These are phyloP conservation scores for Naumovozyma castellii DNA, from an alignment of 805 yeast genomes.

Conservation along the genomic window DNA sequence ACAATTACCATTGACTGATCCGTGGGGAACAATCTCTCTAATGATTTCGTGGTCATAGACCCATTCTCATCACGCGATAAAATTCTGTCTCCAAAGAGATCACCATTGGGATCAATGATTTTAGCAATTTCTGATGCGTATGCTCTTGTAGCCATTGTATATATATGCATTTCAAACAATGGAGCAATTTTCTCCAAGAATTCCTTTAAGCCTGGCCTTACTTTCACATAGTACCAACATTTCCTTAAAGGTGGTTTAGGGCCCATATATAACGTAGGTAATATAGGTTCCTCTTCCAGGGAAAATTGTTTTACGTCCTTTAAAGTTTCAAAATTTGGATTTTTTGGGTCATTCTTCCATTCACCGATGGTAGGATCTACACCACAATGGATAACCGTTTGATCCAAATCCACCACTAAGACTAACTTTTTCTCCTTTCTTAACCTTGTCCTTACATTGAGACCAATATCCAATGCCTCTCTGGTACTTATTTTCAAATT, in stretches of 20 bases:
- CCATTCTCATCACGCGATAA: slow-evolving; percentile 93
- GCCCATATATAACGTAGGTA: slow-evolving; percentile 51
- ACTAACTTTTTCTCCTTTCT: slow-evolving; percentile 60
- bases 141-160: slow-evolving; percentile 95
- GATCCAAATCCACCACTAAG: slow-evolving; percentile 92
- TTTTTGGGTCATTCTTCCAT: slow-evolving; percentile 81
- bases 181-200: slow-evolving; percentile 58
- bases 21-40: slow-evolving; percentile 84
- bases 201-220: slow-evolving; percentile 75
- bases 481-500: slow-evolving; percentile 73
- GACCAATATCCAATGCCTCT: slow-evolving; percentile 83
- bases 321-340: slow-evolving; percentile 78
- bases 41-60: slow-evolving; percentile 76
- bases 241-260: slow-evolving; percentile 48
- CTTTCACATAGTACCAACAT: slow-evolving; percentile 87
- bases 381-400: slow-evolving; percentile 94
- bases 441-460: slow-evolving; percentile 50
- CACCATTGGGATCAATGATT: slow-evolving; percentile 83
- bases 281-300: slow-evolving; percentile 61
- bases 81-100: slow-evolving; percentile 82
- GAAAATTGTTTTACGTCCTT: slow-evolving; percentile 72
- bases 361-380: slow-evolving; percentile 96
- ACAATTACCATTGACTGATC: slow-evolving; percentile 94
- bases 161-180: slow-evolving; percentile 81
- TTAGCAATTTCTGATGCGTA: slow-evolving; percentile 86